Percentiles rank a stretch among this genome's conserved stretches.
Conservation (phyloP, 2,329 filamentous ascomycete genomes). For the Macroventuria anomochaeta region DNA sequence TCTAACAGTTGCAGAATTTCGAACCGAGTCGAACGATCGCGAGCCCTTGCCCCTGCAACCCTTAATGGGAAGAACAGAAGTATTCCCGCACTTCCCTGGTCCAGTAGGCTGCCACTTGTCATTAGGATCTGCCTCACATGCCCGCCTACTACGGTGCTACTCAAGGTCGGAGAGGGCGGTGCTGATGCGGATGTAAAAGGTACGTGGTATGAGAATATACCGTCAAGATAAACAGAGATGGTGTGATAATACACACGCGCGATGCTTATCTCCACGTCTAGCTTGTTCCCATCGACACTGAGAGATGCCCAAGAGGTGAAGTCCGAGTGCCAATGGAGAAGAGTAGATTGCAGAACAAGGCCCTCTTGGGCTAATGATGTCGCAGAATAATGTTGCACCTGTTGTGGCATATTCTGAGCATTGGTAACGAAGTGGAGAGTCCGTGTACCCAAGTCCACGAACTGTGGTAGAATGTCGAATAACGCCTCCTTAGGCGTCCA, state of each 20-base stretch:
- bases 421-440: slow-evolving; percentile 6
- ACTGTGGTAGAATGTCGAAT: slow-evolving; percentile 33
- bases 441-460: slow-evolving; percentile 31
- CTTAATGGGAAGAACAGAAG: slow-evolving; percentile 37
- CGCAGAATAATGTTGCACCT: neutral
- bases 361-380: slow-evolving; percentile 28
- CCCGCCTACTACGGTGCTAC: slow-evolving; percentile 16
- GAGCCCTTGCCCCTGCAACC: slow-evolving; percentile 35
- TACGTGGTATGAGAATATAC: slow-evolving; percentile 35
- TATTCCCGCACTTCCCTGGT: slow-evolving; percentile 26
- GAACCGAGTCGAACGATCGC: neutral
- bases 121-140: slow-evolving; percentile 31
- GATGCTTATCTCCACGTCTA: slow-evolving; percentile 24
- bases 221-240: slow-evolving; percentile 38
- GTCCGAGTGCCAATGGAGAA: slow-evolving; percentile 25
- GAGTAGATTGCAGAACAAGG: slow-evolving; percentile 17
- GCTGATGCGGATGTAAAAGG: slow-evolving; percentile 23
- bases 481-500: slow-evolving; percentile 37
- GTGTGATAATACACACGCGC: slow-evolving; percentile 32
- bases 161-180: slow-evolving; percentile 24
- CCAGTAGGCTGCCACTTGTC: slow-evolving; percentile 23
- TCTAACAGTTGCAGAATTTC: neutral
- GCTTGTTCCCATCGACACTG: neutral
- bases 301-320: neutral
- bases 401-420: neutral